Conservation (phyloP, 1,139 yeast genomes). For the Geotrichum phurueaensis region DNA sequence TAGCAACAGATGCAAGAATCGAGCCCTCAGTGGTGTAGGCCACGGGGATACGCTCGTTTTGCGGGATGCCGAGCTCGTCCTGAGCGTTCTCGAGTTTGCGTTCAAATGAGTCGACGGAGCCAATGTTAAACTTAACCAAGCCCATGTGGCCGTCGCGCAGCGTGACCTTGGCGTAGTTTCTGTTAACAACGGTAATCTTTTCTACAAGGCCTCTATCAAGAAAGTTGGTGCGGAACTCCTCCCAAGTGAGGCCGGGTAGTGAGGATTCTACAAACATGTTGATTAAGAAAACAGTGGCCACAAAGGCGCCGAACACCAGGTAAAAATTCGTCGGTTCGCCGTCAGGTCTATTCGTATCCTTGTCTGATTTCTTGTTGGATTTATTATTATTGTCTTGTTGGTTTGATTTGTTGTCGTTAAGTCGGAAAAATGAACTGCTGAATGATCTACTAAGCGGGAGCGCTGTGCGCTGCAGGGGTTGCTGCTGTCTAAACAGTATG, state of each 20-base stretch:
- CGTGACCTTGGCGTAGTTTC: conserved; percentile 57
- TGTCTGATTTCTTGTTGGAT: background rate
- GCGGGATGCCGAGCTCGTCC: conserved; percentile 60
- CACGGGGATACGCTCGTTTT: conserved; percentile 71
- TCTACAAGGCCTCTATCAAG: conserved; percentile 81
- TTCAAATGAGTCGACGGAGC: conserved; percentile 85
- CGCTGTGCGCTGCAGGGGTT: background rate
- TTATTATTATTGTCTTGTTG: background rate
- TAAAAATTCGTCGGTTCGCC: conserved; percentile 1
- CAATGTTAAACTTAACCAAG: conserved; percentile 60
- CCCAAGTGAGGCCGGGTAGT: conserved; percentile 58
- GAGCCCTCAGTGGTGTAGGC: conserved; percentile 57
- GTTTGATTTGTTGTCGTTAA: background rate
- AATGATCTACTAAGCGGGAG: background rate
- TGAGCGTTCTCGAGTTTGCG: conserved; percentile 72
- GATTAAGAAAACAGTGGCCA: conserved; percentile 8
- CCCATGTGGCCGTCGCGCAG: conserved; percentile 27
- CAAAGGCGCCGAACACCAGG: conserved; percentile 3
- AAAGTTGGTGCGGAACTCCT: conserved; percentile 77
- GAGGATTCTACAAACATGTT: conserved; percentile 10
- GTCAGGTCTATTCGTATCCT: background rate
- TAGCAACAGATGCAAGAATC: conserved; percentile 52
- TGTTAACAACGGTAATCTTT: conserved; percentile 68
- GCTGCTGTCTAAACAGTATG: background rate
- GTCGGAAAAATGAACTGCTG: background rate